Base-by-base conservation (phyloP, 2,329 filamentous ascomycete genomes). In the Phymatotrichopsis omnivora region DNA sequence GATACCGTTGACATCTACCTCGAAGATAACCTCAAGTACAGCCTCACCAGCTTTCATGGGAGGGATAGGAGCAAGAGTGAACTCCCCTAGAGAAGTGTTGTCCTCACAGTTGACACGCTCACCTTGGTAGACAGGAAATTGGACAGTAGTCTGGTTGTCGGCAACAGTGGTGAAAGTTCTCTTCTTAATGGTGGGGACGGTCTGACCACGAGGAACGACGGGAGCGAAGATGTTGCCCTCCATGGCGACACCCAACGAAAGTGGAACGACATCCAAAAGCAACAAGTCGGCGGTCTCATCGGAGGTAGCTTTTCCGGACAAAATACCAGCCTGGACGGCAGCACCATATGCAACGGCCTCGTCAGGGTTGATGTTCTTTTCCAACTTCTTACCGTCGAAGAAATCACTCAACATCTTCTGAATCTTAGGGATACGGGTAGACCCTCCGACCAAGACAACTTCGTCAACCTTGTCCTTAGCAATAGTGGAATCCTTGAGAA, bases 311-410 rank as follows among this genome's bases (percentile, higher is more conserved):
- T 95, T 94, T 67, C 91, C 91, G 49, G 89, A 95, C 57, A 98
- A 81, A 67, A 98, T 95, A 79, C 87, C 91, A 59, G 91, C 91
- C 74, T 98, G 91, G 54, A 98, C 89, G 61, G 91, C 91, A 57
- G 91, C 91, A 80, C 91, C 91, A 71, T 95, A 95, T 61, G 91
- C 91, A 63, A 98, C 91, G 60, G 91, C 91, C 76, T 98, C 91
- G 65, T 98, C 91, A 62, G 91, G 91, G 79, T 98, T 98, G 75
- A 96, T 96, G 75, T 84, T 91, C 72, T 95, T 96, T 79, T 96
- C 89, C 59, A 95, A 85, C 82, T 98, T 95, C 85, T 98, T 98
- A 71, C 87, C 87, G 67, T 93, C 84, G 74, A 98, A 98, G 78
- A 87, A 95, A 71, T 98, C 91, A 72, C 81, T 87, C 59, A 98